phyloP scores from a whole-genome alignment of 306 rosid genomes.

The Rubus parviflorus region DNA sequence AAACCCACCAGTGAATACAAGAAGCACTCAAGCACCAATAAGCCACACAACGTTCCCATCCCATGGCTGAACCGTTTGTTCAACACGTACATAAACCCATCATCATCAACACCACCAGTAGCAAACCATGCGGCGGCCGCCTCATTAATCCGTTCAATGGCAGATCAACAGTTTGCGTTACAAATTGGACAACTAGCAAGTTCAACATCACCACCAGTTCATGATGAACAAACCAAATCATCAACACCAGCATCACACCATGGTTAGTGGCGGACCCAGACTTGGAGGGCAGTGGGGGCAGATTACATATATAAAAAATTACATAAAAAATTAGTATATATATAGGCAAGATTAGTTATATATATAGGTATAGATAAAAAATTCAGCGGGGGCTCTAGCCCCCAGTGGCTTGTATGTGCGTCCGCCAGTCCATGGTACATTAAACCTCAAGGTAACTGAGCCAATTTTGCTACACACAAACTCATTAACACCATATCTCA shows the following conservation, averaged over 20 bases:
- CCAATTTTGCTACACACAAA: constrained; percentile 6
- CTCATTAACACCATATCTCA: not conserved
- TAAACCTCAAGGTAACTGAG: constrained; percentile 4
- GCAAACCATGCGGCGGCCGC: not conserved
- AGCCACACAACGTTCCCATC: not conserved
- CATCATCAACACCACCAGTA: not conserved
- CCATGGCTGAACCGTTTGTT: constrained; percentile 9
- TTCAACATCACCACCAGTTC: not conserved
- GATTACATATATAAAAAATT: too few species aligned
- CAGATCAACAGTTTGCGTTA: not conserved
- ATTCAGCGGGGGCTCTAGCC: too few species aligned
- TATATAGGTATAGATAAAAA: too few species aligned
- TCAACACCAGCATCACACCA: not conserved
- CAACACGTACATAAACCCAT: not conserved
- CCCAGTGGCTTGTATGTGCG: too few species aligned
- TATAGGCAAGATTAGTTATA: too few species aligned
- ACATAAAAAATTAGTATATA: too few species aligned
- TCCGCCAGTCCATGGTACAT: not conserved
- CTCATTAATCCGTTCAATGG: not conserved
- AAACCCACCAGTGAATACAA: not conserved
- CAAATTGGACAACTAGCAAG: constrained; percentile 9
- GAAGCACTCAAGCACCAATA: too few species aligned
- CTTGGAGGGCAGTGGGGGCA: too few species aligned
- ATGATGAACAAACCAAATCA: not conserved
- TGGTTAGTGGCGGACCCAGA: too few species aligned